Evolutionary conservation across 2,329 filamentous ascomycete genomes (phyloP), one percentile per base, ranked within the genome.

Genomic region (Claviceps sp.): DNA sequence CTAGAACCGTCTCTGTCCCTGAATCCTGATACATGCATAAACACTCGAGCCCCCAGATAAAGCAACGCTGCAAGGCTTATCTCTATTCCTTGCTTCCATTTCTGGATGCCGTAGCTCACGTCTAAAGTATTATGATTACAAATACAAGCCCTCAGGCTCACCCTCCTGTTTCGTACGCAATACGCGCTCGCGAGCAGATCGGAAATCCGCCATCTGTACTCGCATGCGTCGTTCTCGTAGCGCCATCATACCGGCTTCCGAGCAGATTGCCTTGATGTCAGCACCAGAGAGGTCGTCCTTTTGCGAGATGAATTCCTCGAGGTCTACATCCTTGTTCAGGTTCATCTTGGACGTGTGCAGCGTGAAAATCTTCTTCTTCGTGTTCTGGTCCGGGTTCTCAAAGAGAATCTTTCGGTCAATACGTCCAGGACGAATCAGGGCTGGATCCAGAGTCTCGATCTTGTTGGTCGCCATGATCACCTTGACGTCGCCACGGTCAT

Each of bases 401-500:
- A 83, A 87, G 56, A 84, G 71, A 57, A 98, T 98, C 80, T 98
- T 98, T 62, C 93, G 85, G 70, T 98, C 93, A 68, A 98, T 98
- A 78, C 93, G 90, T 57, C 93, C 93, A 45, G 93, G 93, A 59
- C 93, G 85, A 65, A 98, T 98, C 60, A 98, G 77, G 18, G 93
- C 93, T 52, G 93, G 93, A 65, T 98, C 94, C 30, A 98, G 78
- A 4, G 89, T 95, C 60, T 98, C 94, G 60, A 98, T 98, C 81
- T 98, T 98, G 82, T 98, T 98, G 59, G 93, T 98, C 13, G 93
- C 94, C 90, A 98, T 97, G 69, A 98, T 91, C 56, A 98, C 93
- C 76, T 98, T 98, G 70, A 98, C 91, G 66, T 98, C 93, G 60
- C 93, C 94, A 55, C 93, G 87, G 69, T 98, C 94, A 65, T 98